Conservation (phyloP, 805 yeast species). For the Yamadazyma sp. region DNA sequence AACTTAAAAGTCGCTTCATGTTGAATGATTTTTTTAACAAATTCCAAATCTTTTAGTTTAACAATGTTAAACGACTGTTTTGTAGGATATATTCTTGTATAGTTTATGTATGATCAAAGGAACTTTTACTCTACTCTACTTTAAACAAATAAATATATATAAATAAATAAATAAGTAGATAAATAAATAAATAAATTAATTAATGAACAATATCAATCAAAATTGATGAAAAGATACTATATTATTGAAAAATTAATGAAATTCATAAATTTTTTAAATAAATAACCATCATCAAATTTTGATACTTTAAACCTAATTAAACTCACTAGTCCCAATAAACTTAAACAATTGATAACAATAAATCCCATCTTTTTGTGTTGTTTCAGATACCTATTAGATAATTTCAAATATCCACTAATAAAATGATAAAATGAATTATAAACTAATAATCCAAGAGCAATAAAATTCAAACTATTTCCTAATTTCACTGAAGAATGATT, state of each 20-base stretch:
- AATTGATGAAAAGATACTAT: too few species aligned
- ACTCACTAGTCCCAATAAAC: constrained; percentile 36
- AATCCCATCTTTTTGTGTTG: constrained; percentile 46
- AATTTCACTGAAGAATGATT: constrained; percentile 13
- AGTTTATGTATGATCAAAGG: too few species aligned
- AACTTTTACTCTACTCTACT: too few species aligned
- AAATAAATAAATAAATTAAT: too few species aligned
- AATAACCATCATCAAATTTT: constrained; percentile 17
- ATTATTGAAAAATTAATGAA: constrained; percentile 17
- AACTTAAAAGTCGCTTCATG: too few species aligned
- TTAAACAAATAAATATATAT: too few species aligned
- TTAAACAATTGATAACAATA: constrained; percentile 31
- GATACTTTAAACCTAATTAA: constrained; percentile 23
- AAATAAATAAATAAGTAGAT: too few species aligned
- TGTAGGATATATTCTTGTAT: too few species aligned
- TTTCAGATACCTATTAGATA: constrained; percentile 37
- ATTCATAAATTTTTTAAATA: constrained; percentile 22
- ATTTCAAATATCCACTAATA: constrained; percentile 50
- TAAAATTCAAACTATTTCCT: constrained; percentile 26
- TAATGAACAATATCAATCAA: too few species aligned
- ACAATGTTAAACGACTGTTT: too few species aligned
- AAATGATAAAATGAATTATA: constrained; percentile 45
- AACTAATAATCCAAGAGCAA: constrained; percentile 15
- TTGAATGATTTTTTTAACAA: too few species aligned
- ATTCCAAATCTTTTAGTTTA: too few species aligned